Base-by-base conservation (phyloP, 306 rosid genomes). In the Cercis canadensis region DNA sequence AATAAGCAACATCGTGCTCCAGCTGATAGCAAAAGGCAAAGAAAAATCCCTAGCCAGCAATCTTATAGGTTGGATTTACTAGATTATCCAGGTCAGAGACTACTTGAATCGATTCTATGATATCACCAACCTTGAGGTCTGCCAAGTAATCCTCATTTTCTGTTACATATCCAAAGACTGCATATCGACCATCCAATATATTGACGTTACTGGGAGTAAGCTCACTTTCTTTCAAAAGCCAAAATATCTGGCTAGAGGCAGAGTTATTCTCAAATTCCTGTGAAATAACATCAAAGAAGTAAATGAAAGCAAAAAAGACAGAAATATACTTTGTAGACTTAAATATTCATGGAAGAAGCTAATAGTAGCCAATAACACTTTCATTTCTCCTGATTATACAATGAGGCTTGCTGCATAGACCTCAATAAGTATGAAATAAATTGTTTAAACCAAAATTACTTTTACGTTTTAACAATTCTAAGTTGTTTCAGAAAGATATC, bases 41-140 rank as follows among this genome's bases (percentile, higher is more conserved):
- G 33, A 62, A 61, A 67, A 53, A 65, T 46, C 65, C 69, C 70
- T 83, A 94, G 54, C 96, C 96, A 74, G 96, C 96, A 84, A 94
- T 90, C 89, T 89, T 19, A n/a, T n/a, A n/a, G n/a, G n/a, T n/a
- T n/a, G 99, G 99, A 78, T 94, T 94, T 57, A 50, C 95, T 17
- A 94, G 84, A 80, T 91, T 91, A 72, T 94, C 95, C 4, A 94
- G 73, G 60, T 96, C 97, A 54, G 99, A 89, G 8, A 87, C 96
- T 40, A 89, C 97, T 75, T 91, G 88, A 24, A 94, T 79, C 3
- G 99, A 94, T 76, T 94, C 96, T 59, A 94, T 94, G 56, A 91
- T 90, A 78, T 94, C 99, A 59, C 99, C 99, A 60, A 94, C 99
- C 80, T n/a, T n/a, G n/a, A n/a, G n/a, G n/a, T n/a, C n/a, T n/a